Conservation (phyloP, 2,329 filamentous ascomycete species). For the Penicillium sp. region DNA sequence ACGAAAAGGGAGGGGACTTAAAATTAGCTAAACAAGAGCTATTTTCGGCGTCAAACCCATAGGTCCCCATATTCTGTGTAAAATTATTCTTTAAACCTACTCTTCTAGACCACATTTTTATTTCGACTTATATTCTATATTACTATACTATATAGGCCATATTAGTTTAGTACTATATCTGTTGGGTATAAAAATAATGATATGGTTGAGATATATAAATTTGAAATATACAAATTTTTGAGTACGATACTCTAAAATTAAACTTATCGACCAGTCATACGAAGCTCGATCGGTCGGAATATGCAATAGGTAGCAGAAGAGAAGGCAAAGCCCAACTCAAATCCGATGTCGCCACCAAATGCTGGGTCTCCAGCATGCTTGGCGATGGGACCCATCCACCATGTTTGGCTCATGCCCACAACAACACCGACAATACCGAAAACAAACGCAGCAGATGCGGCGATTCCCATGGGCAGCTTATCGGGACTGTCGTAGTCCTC, state of each 20-base stretch:
- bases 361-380: conserved; percentile 52
- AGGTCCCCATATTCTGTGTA: not conserved
- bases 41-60: conserved; percentile 18
- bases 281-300: conserved; percentile 52
- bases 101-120: no score
- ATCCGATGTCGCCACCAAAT: conserved; percentile 57
- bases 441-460: conserved; percentile 62
- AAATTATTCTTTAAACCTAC: no score
- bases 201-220: no score
- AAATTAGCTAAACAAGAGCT: conserved; percentile 11
- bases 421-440: conserved; percentile 65
- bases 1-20: conserved; percentile 6
- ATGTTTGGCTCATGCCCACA: conserved; percentile 67
- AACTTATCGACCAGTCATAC: conserved; percentile 41
- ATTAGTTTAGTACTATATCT: no score
- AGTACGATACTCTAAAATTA: not conserved
- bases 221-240: no score
- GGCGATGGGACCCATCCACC: conserved; percentile 68
- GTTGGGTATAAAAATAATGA: no score
- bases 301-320: conserved; percentile 52
- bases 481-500: conserved; percentile 57
- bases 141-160: no score
- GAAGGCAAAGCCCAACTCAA: conserved; percentile 66
- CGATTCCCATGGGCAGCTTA: conserved; percentile 62
- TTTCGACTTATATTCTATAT: no score